Percentiles rank a stretch among this genome's conserved stretches.
Evolutionary conservation across 495 filamentous ascomycete genomes (phyloP).

Genomic region (Monascus purpureus): DNA sequence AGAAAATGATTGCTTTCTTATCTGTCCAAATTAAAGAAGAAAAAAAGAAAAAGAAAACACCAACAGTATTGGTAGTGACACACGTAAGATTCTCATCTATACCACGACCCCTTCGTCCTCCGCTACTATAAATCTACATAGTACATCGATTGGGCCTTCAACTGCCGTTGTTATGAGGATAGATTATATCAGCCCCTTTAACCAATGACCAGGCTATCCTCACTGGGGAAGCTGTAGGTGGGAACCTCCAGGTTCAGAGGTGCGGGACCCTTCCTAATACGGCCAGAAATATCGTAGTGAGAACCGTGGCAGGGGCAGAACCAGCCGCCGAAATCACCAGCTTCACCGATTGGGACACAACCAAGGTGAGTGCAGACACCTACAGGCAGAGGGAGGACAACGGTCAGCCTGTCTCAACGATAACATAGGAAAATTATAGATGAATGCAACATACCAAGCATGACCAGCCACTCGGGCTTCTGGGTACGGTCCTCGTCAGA

Average conservation of each 20-base stretch:
- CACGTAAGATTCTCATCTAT: background rate
- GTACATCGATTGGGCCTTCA: conserved; percentile 2
- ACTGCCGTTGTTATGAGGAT: background rate
- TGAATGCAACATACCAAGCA: conserved; percentile 59
- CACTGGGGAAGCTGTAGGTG: conserved; percentile 71
- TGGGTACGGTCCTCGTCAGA: conserved; percentile 83
- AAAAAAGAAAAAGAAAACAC: conserved; percentile 12
- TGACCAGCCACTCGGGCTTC: conserved; percentile 98
- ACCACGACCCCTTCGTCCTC: conserved; percentile 4
- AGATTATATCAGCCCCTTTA: conserved; percentile 23
- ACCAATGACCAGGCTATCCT: conserved; percentile 68
- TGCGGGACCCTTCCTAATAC: conserved; percentile 88
- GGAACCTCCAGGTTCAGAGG: conserved; percentile 96
- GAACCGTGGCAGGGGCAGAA: conserved; percentile 99
- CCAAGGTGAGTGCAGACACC: conserved; percentile 98
- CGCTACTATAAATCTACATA: conserved; percentile 9
- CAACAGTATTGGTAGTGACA: conserved; percentile 20
- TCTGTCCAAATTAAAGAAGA: conserved; percentile 35
- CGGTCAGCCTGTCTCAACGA: background rate
- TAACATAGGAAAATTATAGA: conserved; percentile 3
- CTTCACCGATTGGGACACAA: conserved; percentile 97
- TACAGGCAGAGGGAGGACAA: conserved; percentile 12
- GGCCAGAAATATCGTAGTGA: conserved; percentile 98
- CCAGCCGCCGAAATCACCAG: conserved; percentile 96
- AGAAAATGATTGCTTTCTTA: conserved; percentile 14